Evolutionary conservation across 75 land plant genomes (phyloP).

Genomic region (Sequoia sempervirens): DNA sequence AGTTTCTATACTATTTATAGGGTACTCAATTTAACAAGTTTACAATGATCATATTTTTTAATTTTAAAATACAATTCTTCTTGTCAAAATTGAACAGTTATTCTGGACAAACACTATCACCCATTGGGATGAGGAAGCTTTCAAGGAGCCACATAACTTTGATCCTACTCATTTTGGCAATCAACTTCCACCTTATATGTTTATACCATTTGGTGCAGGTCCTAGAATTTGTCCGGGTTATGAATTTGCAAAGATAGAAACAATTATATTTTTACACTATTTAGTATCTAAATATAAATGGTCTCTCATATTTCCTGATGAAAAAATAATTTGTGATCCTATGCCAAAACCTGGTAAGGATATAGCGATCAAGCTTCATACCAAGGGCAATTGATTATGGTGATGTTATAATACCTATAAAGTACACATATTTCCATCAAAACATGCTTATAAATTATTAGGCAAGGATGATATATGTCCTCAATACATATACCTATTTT

Average conservation of each 20-base stretch:
- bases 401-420: no score
- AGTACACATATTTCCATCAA: no score
- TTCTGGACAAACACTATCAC: slow-evolving; percentile 16
- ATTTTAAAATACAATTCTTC: neutral
- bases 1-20: no score
- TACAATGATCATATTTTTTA: no score
- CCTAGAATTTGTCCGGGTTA: slow-evolving; percentile 48
- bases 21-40: no score
- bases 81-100: neutral
- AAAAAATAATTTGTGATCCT: slow-evolving; percentile 25
- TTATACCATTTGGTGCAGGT: slow-evolving; percentile 60
- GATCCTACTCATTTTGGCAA: slow-evolving; percentile 36
- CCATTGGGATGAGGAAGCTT: slow-evolving; percentile 15
- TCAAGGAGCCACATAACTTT: slow-evolving; percentile 23
- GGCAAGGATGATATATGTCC: no score
- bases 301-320: slow-evolving; percentile 31
- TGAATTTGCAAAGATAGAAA: slow-evolving; percentile 44
- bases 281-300: slow-evolving; percentile 26
- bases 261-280: slow-evolving; percentile 37
- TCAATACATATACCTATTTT: no score
- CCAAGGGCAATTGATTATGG: neutral
- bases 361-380: slow-evolving; percentile 8
- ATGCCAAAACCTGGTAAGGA: slow-evolving; percentile 18
- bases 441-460: no score
- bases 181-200: slow-evolving; percentile 39